These are phyloP conservation scores for Tetrahymena malaccensis DNA, from an alignment of 73 alveolate genomes.

Conservation along the genomic window DNA sequence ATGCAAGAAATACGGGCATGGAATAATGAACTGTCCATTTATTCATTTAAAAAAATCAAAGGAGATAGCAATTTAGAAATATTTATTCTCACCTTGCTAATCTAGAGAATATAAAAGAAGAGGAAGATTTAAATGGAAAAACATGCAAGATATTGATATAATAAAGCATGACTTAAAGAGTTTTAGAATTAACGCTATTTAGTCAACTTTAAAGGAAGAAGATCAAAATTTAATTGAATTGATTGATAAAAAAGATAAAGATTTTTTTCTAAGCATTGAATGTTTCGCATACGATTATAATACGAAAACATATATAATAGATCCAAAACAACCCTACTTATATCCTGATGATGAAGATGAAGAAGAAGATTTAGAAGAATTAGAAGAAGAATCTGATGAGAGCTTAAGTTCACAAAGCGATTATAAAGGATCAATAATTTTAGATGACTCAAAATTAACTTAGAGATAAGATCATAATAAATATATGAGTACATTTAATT, in stretches of 20 bases:
- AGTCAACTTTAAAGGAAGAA: neutral
- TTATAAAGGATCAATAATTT: neutral
- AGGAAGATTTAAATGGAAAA: neutral
- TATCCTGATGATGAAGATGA: neutral
- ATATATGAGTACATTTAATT: neutral
- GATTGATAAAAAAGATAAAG: neutral
- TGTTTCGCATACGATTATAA: neutral
- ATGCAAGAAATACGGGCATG: neutral
- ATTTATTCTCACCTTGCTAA: neutral
- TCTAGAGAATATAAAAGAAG: neutral
- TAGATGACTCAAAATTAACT: neutral
- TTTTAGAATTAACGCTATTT: neutral
- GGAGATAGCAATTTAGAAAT: neutral
- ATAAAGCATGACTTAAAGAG: neutral
- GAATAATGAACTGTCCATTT: neutral
- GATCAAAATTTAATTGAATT: neutral
- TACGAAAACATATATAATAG: neutral
- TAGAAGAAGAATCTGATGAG: neutral
- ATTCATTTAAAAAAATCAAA: neutral
- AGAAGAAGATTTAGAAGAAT: neutral
- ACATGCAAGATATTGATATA: neutral
- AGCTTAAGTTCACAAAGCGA: neutral
- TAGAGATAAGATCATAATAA: neutral
- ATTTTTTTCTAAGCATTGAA: neutral
- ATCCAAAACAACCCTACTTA: neutral